Base-by-base conservation (phyloP, 2,329 filamentous ascomycete genomes). In the Apiospora pterosperma region DNA sequence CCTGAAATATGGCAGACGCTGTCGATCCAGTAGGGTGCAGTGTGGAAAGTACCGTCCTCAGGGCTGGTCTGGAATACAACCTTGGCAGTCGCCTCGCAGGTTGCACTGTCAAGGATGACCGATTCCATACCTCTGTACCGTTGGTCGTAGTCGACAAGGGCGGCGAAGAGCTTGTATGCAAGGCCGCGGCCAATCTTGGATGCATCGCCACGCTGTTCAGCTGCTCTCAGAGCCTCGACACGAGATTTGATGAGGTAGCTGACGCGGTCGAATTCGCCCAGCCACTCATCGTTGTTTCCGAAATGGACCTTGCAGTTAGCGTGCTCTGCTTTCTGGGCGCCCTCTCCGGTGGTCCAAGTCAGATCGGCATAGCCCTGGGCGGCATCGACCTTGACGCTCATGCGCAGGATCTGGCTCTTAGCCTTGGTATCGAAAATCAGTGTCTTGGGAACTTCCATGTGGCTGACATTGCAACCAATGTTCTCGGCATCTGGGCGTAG, bases 101-200 rank as follows among this genome's bases (percentile, higher is more conserved):
- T 82, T 19, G 85, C 78, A 68, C 81, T 84, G 70, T 83, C 78
- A 7, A 89, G 77, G 39, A 88, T 81, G 7, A 89, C 84, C 63
- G 86, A 84, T 42, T 87, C 81, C 77, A 88, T 88, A 28, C 85
- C 86, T 62, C 79, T 80, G 72, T 85, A 89, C 41, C 79, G 79
- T 10, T 72, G 74, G 19, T 81, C 78, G 67, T 88, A 89, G 70
- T 88, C 84, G 6, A 88, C 86, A 0, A 88, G 76, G 48, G 84
- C 81, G 12, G 76, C 71, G 69, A 87, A 87, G 1, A 87, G 84
- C 78, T 93, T 94, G 84, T 96, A 96, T 16, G 90, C 89, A 79
- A 93, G 86, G 38, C 90, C 90, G 31, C 90, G 88, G 61, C 90
- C 86, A 67, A 93, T 85, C 78, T 91, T 90, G 74, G 91, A 90